Conservation (phyloP, 2,329 filamentous ascomycete genomes). For the Xylaria sp. region DNA sequence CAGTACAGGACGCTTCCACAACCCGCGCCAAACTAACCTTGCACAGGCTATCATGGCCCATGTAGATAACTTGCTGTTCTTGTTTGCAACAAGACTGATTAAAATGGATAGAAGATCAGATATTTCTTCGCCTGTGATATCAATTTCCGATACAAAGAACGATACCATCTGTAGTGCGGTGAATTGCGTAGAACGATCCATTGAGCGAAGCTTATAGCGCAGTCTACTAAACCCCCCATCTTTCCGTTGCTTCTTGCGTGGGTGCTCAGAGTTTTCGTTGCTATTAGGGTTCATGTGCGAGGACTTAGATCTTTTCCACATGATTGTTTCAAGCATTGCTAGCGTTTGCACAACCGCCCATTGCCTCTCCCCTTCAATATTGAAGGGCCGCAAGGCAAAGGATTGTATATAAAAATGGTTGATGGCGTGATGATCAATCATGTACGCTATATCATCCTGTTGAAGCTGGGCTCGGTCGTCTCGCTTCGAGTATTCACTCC, state of each 20-base stretch:
- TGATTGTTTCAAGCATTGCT: constrained; percentile 65
- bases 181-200: constrained; percentile 57
- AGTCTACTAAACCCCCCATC: constrained; percentile 58
- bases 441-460: constrained; percentile 78
- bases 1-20: constrained; percentile 22
- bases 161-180: constrained; percentile 68
- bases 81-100: constrained; percentile 71
- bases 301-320: constrained; percentile 48
- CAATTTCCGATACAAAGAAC: constrained; percentile 63
- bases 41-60: constrained; percentile 89
- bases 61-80: constrained; percentile 72
- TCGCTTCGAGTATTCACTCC: constrained; percentile 79
- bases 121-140: constrained; percentile 63
- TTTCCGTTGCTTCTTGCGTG: constrained; percentile 64
- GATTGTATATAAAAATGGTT: constrained; percentile 60
- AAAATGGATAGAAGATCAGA: constrained; percentile 68
- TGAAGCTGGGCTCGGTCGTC: constrained; percentile 78
- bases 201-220: constrained; percentile 59
- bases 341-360: constrained; percentile 71
- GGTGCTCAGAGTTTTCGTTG: constrained; percentile 62
- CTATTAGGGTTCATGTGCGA: constrained; percentile 40
- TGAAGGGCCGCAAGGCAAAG: constrained; percentile 66
- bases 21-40: constrained; percentile 64
- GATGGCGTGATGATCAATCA: constrained; percentile 55
- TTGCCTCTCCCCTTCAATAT: constrained; percentile 66